Percentiles rank a stretch among this genome's conserved stretches.
Conservation (phyloP, 225 moss, liverwort and hornwort species). For the Straminergon stramineum region DNA sequence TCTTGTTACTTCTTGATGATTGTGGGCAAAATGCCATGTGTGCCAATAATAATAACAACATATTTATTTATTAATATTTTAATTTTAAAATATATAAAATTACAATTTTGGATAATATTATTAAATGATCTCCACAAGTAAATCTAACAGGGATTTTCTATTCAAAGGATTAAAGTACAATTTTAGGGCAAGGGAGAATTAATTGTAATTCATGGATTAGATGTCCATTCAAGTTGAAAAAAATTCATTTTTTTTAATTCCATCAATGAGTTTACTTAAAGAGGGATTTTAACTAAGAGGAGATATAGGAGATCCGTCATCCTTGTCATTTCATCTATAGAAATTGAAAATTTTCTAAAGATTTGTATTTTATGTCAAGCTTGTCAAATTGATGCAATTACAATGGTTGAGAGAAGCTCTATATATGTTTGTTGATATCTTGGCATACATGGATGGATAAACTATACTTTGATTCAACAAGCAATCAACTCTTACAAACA, state of each 20-base stretch:
- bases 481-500: not conserved
- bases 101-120: not conserved
- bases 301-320: rapidly evolving
- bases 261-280: not conserved
- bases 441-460: rapidly evolving
- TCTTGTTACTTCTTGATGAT: not conserved
- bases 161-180: not conserved
- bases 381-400: no score
- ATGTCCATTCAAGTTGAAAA: not conserved
- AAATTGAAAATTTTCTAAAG: not conserved
- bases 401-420: not conserved
- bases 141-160: not conserved
- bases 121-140: not conserved
- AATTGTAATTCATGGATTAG: not conserved
- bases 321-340: rapidly evolving
- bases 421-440: not conserved
- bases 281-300: not conserved
- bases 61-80: no score
- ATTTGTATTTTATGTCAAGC: not conserved
- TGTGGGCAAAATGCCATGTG: no score
- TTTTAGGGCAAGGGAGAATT: not conserved
- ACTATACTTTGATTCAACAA: not conserved
- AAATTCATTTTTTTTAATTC: not conserved
- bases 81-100: not conserved
- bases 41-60: no score